Evolutionary conservation across 352 stramenopile species (phyloP).

Genomic region (Pythium apleroticum): DNA sequence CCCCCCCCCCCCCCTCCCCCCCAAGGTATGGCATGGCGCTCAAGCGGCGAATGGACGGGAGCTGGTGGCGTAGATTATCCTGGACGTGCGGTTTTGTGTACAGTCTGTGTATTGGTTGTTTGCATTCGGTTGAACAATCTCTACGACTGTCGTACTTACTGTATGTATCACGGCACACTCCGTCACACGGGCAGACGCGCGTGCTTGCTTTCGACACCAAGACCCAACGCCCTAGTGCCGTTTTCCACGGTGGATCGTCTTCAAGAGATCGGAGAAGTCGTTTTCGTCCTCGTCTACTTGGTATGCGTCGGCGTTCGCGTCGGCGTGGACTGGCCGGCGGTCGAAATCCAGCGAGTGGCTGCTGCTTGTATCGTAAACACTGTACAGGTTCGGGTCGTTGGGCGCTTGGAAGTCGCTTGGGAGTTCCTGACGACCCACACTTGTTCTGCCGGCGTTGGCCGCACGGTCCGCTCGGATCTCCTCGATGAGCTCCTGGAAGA

Average conservation of each 20-base stretch:
- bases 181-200: background rate
- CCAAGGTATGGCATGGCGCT: too few relatives aligned
- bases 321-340: background rate
- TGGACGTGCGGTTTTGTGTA: too few relatives aligned
- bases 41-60: too few relatives aligned
- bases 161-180: background rate
- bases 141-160: slow-evolving; percentile 6
- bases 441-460: slow-evolving; percentile 1
- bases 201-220: background rate
- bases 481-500: slow-evolving; percentile 71
- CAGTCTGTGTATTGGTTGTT: background rate
- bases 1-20: too few relatives aligned
- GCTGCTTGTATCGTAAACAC: slow-evolving; percentile 13
- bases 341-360: slow-evolving; percentile 41
- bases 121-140: background rate
- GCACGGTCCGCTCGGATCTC: slow-evolving; percentile 27
- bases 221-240: slow-evolving; percentile 13
- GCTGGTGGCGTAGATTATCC: too few relatives aligned
- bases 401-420: slow-evolving; percentile 24
- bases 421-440: slow-evolving; percentile 15
- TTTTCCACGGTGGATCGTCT: slow-evolving; percentile 26
- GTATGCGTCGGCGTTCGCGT: slow-evolving; percentile 8
- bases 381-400: slow-evolving; percentile 29
- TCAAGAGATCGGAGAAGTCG: slow-evolving; percentile 29
- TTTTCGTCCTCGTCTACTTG: slow-evolving; percentile 42